These are phyloP conservation scores for Aethionema arabicum DNA, from an alignment of 345 rosid species.

Conservation along the genomic window DNA sequence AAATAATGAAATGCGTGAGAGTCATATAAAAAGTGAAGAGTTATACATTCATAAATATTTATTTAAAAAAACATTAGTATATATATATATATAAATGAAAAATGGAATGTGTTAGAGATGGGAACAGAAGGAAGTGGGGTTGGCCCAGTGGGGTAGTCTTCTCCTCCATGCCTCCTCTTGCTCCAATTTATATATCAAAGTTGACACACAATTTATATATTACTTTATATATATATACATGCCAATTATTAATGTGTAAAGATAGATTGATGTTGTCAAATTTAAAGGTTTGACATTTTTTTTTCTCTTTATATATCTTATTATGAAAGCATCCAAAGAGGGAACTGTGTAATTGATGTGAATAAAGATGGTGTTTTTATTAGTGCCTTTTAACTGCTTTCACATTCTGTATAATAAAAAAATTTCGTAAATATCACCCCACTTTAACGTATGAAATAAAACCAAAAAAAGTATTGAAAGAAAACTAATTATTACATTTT, in stretches of 20 bases:
- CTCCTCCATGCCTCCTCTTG: conserved; percentile 39
- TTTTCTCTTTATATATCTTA: conserved; percentile 24
- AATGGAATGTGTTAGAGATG: conserved; percentile 29
- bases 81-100: not conserved
- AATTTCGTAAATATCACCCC: no score
- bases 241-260: conserved; percentile 35
- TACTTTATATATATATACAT: conserved; percentile 19
- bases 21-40: no score
- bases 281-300: conserved; percentile 42
- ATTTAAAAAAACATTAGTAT: not conserved
- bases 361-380: no score
- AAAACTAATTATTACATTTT: no score
- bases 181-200: conserved; percentile 12
- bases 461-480: no score
- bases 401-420: no score
- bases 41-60: no score
- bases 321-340: conserved; percentile 39
- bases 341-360: not conserved
- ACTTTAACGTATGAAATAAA: no score
- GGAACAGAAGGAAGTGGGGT: conserved; percentile 40
- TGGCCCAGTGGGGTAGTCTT: conserved; percentile 41
- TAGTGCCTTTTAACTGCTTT: no score
- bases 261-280: conserved; percentile 33
- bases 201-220: conserved; percentile 3
- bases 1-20: no score